A percentile compares a stretch with the other conserved stretches of the same genome.
phyloP scores from a whole-genome alignment of 495 filamentous ascomycete species.

The Aspergillus mulundensis region DNA sequence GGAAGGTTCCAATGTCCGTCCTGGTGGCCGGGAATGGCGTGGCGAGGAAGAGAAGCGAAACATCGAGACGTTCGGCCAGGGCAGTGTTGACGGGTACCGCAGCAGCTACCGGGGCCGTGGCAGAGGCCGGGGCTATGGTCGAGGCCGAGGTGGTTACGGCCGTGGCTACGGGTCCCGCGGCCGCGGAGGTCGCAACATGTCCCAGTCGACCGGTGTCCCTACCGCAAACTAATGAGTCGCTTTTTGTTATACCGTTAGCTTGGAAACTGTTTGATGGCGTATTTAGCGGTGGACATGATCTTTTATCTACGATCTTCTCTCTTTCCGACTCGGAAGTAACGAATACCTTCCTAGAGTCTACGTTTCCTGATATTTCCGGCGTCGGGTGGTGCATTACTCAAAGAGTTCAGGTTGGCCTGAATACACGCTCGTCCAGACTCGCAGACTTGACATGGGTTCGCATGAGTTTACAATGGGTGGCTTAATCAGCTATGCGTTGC shows the following conservation, averaged over 20 bases:
- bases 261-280: slow-evolving; percentile 16
- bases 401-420: slow-evolving; percentile 15
- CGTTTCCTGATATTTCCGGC: slow-evolving; percentile 20
- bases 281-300: slow-evolving; percentile 29
- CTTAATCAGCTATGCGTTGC: slow-evolving; percentile 15
- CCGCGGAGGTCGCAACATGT: slow-evolving; percentile 36
- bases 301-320: slow-evolving; percentile 16
- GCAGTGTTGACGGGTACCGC: slow-evolving; percentile 86
- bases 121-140: slow-evolving; percentile 58
- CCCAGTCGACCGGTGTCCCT: slow-evolving; percentile 42
- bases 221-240: slow-evolving; percentile 30
- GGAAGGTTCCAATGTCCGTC: slow-evolving; percentile 58
- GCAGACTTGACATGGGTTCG: slow-evolving; percentile 16
- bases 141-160: slow-evolving; percentile 52
- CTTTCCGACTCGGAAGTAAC: slow-evolving; percentile 16
- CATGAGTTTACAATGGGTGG: slow-evolving; percentile 17
- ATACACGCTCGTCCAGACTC: slow-evolving; percentile 9
- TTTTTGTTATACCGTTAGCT: slow-evolving; percentile 14
- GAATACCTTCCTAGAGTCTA: slow-evolving; percentile 15
- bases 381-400: slow-evolving; percentile 22
- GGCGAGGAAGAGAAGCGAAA: slow-evolving; percentile 92
- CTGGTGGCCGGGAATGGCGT: slow-evolving; percentile 86
- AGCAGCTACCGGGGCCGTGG: slow-evolving; percentile 68
- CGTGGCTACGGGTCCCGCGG: slow-evolving; percentile 44
- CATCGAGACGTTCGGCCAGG: slow-evolving; percentile 97